phyloP scores from a whole-genome alignment of 352 stramenopile species.

The Pythium rishiriense region DNA sequence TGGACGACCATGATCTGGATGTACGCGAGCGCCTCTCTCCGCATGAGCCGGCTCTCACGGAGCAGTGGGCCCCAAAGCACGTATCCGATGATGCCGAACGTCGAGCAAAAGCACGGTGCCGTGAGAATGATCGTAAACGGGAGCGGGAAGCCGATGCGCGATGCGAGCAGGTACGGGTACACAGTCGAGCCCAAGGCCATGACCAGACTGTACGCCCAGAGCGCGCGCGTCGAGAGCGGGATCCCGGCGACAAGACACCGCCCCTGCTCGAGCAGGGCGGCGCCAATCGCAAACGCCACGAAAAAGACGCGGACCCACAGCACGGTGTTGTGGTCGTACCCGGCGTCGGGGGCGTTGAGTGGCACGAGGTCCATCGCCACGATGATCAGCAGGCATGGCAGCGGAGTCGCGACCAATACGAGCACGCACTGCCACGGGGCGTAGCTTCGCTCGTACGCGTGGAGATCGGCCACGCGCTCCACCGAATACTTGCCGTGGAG shows the following conservation, averaged over 20 bases:
- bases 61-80: constrained; percentile 1
- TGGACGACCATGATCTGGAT: constrained; percentile 4
- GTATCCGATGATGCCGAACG: constrained; percentile 10
- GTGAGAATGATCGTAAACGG: constrained; percentile 27
- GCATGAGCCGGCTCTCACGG: background rate
- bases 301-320: constrained; percentile 8
- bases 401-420: background rate
- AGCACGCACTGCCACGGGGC: background rate
- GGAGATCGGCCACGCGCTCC: background rate
- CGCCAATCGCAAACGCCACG: background rate
- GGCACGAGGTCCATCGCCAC: background rate
- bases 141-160: constrained; percentile 9
- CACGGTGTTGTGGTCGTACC: background rate
- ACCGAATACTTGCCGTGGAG: constrained; percentile 21
- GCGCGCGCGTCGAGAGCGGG: background rate
- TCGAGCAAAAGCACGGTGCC: constrained; percentile 13
- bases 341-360: background rate
- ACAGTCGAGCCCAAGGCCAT: background rate
- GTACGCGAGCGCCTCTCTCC: background rate
- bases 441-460: background rate
- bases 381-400: constrained; percentile 2
- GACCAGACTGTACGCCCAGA: constrained; percentile 1
- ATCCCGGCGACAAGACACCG: constrained; percentile 2
- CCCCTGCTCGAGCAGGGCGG: background rate
- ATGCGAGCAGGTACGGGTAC: background rate